phyloP scores from a whole-genome alignment of 192 early-diverging fungal species.

The Backusella tuberculispora region DNA sequence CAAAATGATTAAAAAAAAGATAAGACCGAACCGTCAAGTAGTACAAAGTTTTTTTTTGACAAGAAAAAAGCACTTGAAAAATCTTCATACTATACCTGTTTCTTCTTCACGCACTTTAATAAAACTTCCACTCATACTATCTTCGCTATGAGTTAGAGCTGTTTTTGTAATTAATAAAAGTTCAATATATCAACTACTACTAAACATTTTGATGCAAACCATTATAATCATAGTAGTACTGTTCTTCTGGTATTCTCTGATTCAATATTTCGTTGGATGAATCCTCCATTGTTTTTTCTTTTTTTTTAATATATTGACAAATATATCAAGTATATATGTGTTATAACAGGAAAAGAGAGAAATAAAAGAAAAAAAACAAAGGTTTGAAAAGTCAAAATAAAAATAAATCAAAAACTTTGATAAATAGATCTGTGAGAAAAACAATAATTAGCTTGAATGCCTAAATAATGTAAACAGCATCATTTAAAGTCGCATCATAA shows the following conservation, averaged over 20 bases:
- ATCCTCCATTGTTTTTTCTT: constrained; percentile 49
- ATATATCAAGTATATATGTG: background rate
- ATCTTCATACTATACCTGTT: background rate
- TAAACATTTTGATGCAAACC: background rate
- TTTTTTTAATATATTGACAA: constrained; percentile 23
- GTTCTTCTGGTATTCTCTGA: constrained; percentile 63
- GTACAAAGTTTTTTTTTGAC: background rate
- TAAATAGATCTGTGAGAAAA: constrained; percentile 15
- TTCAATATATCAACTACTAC: background rate
- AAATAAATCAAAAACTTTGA: background rate
- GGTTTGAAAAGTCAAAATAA: background rate
- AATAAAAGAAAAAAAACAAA: background rate
- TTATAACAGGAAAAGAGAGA: background rate
- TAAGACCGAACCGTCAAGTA: constrained; percentile 25
- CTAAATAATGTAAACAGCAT: background rate
- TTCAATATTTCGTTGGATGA: constrained; percentile 56
- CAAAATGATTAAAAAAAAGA: constrained; percentile 48
- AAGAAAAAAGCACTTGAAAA: background rate
- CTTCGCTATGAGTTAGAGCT: background rate
- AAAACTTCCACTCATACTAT: background rate
- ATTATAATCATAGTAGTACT: constrained; percentile 54
- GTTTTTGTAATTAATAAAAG: background rate
- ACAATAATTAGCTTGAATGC: background rate
- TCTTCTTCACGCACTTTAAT: constrained; percentile 9
- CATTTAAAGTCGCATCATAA: too few species aligned